Base-by-base conservation (phyloP, 2,329 filamentous ascomycete species). In the Exophiala phaeomuriformis region DNA sequence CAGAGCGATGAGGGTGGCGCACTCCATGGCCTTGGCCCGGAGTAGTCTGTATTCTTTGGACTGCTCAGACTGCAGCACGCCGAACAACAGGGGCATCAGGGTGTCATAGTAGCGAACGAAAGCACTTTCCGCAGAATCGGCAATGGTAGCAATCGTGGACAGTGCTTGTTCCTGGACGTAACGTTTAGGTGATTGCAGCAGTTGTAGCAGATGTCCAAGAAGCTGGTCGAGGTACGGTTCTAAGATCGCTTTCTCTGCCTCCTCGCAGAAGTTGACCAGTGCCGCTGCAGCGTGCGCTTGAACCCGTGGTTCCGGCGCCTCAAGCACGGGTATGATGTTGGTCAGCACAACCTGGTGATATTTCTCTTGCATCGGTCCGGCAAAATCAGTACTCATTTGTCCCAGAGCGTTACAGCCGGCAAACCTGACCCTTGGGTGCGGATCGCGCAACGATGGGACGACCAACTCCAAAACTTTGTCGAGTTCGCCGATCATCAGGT, bases 301-400 rank as follows among this genome's bases (percentile, higher is more conserved):
- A 57, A 98, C 93, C 55, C 93, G 86, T 12, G 90, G 88, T 69
- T 98, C 91, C 1, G 88, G 80, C 1, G 90, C 94, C 65, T 90
- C 82, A 4, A 98, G 79, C 0, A 96, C 91, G 1, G 91, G 90
- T 50, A 98, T 90, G 51, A 98, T 93, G 62, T 89, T 89, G 63
- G 84, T 88, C 48, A 98, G 79, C 10, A 98, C 88, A 42, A 84
- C 78, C 60, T 88, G 82, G 69, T 95, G 93, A 70, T 95, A 95
- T 64, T 95, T 93, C 62, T 88, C 86, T 71, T 98, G 93, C 91
- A 98, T 97, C 7, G 87, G 94, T 8, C 90, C 90, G 8, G 94
- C 91, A 69, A 98, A 98, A 67, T 98, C 93, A 32, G 93, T 98
- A 74, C 91, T 97, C 93, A 98, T 98, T 71, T 98, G 93, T 30